A percentile compares a stretch with the other conserved stretches of the same genome.
Evolutionary conservation across 805 yeast genomes (phyloP).

Genomic region (Lipomyces starkeyi): DNA sequence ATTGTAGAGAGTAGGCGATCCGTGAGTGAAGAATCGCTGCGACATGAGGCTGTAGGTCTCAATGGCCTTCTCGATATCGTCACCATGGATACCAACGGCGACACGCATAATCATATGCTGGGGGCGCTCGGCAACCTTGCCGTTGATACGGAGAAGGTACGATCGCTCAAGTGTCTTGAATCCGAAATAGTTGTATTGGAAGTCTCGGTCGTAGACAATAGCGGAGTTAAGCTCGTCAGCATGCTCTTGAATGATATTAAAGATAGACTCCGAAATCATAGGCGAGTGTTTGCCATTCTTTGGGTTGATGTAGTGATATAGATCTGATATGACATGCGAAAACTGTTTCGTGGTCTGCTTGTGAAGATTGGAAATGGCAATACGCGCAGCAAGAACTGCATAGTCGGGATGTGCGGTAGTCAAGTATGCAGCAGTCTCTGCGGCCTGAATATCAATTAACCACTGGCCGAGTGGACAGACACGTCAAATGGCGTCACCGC

Average conservation of each 20-base stretch:
- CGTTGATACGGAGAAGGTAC: conserved; percentile 70
- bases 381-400: conserved; percentile 84
- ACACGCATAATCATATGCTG: conserved; percentile 91
- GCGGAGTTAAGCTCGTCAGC: conserved; percentile 73
- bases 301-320: conserved; percentile 82
- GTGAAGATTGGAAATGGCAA: conserved; percentile 92
- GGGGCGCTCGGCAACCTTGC: conserved; percentile 83
- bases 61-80: conserved; percentile 63
- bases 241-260: conserved; percentile 65
- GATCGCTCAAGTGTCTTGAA: conserved; percentile 91
- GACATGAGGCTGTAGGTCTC: conserved; percentile 93
- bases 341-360: conserved; percentile 90
- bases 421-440: conserved; percentile 98
- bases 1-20: conserved; percentile 92
- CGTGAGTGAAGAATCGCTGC: conserved; percentile 84
- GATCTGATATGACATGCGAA: conserved; percentile 73
- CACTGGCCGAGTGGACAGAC: not conserved
- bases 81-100: conserved; percentile 85
- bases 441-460: conserved; percentile 56
- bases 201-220: conserved; percentile 78
- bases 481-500: conserved; percentile 17
- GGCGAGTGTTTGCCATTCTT: conserved; percentile 71
- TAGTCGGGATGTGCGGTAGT: conserved; percentile 98
- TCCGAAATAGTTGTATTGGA: conserved; percentile 81
- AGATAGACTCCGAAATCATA: conserved; percentile 71